These are phyloP conservation scores for Botrytis pseudocinerea DNA, from an alignment of 2,329 filamentous ascomycete genomes.

Conservation along the genomic window DNA sequence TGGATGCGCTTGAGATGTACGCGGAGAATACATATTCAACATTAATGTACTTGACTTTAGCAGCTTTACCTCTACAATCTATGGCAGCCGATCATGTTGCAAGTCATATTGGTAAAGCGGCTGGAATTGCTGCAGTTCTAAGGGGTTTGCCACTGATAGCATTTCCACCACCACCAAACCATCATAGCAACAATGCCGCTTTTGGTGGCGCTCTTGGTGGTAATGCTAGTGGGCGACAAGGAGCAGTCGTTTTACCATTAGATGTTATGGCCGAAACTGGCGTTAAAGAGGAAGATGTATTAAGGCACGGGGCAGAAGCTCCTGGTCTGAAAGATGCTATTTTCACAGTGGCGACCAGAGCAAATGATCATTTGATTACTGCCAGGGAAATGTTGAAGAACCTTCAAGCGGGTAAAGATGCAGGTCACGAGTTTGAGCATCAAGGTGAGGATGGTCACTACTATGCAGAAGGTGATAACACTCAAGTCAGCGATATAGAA, in stretches of 20 bases:
- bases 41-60: conserved; percentile 83
- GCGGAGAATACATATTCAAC: conserved; percentile 95
- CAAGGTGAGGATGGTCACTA: conserved; percentile 70
- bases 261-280: conserved; percentile 84
- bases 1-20: conserved; percentile 79
- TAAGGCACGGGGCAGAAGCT: conserved; percentile 76
- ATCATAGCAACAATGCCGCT: conserved; percentile 52
- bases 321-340: conserved; percentile 83
- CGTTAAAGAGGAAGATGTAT: conserved; percentile 85
- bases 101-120: conserved; percentile 92
- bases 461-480: conserved; percentile 48
- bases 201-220: conserved; percentile 44
- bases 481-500: conserved; percentile 53
- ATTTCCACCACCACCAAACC: conserved; percentile 64
- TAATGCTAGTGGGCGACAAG: conserved; percentile 49
- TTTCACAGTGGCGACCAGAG: conserved; percentile 87
- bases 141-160: conserved; percentile 86
- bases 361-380: conserved; percentile 94
- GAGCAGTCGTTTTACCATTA: conserved; percentile 76
- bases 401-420: conserved; percentile 68
- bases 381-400: conserved; percentile 88
- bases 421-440: conserved; percentile 89
- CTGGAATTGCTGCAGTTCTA: conserved; percentile 83
- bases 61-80: conserved; percentile 74
- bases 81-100: conserved; percentile 89